Base-by-base conservation (phyloP, 371 early-diverging fungal species). In the Mucor mucedo region DNA sequence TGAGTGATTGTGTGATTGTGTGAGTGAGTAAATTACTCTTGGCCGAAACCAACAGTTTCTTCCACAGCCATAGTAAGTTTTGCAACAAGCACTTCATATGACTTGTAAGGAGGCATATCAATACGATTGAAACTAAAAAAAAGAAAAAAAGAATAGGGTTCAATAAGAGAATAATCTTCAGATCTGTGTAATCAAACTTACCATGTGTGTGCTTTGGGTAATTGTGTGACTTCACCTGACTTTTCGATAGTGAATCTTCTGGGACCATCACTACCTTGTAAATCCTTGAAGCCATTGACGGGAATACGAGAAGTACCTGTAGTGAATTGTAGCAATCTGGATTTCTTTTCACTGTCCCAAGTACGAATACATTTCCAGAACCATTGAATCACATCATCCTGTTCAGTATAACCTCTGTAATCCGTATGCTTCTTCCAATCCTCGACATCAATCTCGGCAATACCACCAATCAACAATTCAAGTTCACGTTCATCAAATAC, bases 371-470 rank as follows among this genome's bases (percentile, higher is more conserved):
- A 93, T 84, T 93, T 89, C 99, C 99, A 99, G 88, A 98, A 99
- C 96, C 96, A 95, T 69, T 93, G 92, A 58, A 99, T 87, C 10
- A 94, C 94, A 73, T 95, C 94, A 74, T 98, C 98, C 57, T 92
- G 90, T 73, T 94, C 95, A 1, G 95, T 94, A 84, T 97, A 99
- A 32, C 98, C 97, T 49, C 96, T 83, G 73, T 99, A 99, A 70
- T 96, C 97, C 14, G 99, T 97, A 73, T 99, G 96, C 74, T 96
- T 98, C 85, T 95, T 96, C 99, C 99, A 98, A 76, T 99, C 99
- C 66, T 98, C 98, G 14, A 98, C 89, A 80, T 99, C 98, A 58
- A 99, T 97, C 69, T 99, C 98, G 5, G 97, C 93, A 69, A 98
- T 82, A 66, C 99, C 99, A 29, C 98, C 95, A 72, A 99, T 98